Evolutionary conservation across 345 rosid species (phyloP), one percentile per base, ranked within the genome.

Genomic region (Citrus glauca): DNA sequence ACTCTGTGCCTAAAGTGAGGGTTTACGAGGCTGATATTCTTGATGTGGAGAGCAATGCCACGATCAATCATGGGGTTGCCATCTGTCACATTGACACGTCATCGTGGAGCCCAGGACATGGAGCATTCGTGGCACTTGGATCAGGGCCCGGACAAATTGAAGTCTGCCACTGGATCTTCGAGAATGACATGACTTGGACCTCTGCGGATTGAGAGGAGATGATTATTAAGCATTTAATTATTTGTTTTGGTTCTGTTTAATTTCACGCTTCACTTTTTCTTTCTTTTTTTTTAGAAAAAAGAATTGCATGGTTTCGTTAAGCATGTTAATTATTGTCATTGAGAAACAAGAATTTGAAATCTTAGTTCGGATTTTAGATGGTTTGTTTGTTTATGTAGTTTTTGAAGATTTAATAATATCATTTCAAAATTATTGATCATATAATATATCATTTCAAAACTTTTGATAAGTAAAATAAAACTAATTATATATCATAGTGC

Each of bases 161-260:
- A 83, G 94, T 89, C 11, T 92, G 97, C 78, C 97, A 92, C 75
- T 92, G 97, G 97, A 90, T 92, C 25, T 92, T 90, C 33, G 91
- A 92, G 82, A 90, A 89, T 60, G 97, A 90, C 62, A 79, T 92
- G 91, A 88, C 89, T 5, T 92, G 97, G 94, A 87, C 89, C 27
- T 50, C 67, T 5, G 89, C 84, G 1, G 91, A 87, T 78, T 85
- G 48, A 77, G 20, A 27, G 9, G 14, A 24, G 55, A 8, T 35
- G 3, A 11, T 45, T 45, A 13, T 13, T 19, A 25, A n/a, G 13
- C n/a, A 24, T 37, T 71, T 55, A 0, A 45, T 10, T 74, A 61
- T 61, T 61, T 68, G n/a, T 32, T 60, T 42, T 16, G n/a, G 2
- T 24, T 16, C 7, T 6, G 6, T 7, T 8, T 30, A 8, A n/a